phyloP scores from a whole-genome alignment of 2,329 filamentous ascomycete genomes.

The Lachnellula cervina region DNA sequence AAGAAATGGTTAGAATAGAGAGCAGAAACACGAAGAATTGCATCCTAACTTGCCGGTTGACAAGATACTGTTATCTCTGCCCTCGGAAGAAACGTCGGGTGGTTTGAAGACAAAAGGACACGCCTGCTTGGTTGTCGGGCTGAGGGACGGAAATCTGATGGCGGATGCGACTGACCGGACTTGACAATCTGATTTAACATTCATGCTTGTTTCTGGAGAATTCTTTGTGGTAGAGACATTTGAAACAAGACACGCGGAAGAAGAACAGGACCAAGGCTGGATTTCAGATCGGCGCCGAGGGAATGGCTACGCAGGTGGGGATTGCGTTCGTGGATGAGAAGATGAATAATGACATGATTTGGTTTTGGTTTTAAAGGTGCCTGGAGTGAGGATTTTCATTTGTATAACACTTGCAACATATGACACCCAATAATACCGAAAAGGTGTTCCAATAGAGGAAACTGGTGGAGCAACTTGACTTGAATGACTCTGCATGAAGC shows the following conservation, averaged over 20 bases:
- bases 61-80: slow-evolving; percentile 4
- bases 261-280: slow-evolving; percentile 4
- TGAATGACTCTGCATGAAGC: background rate
- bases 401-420: background rate
- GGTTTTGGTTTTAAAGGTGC: background rate
- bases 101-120: slow-evolving; percentile 15
- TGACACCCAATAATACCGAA: background rate
- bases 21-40: slow-evolving; percentile 7
- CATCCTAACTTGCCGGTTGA: slow-evolving; percentile 11
- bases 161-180: slow-evolving; percentile 13
- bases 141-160: slow-evolving; percentile 9
- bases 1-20: slow-evolving; percentile 3
- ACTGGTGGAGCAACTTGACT: no score
- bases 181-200: slow-evolving; percentile 8
- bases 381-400: background rate
- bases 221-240: slow-evolving; percentile 14
- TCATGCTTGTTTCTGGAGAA: slow-evolving; percentile 14
- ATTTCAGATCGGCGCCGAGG: slow-evolving; percentile 11
- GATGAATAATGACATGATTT: slow-evolving; percentile 11
- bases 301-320: slow-evolving; percentile 5
- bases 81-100: slow-evolving; percentile 4
- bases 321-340: slow-evolving; percentile 4
- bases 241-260: background rate
- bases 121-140: slow-evolving; percentile 6
- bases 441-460: background rate